A percentile compares a stretch with the other conserved stretches of the same genome.
Conservation (phyloP, 495 filamentous ascomycete genomes). For the Aspergillus panamensis region DNA sequence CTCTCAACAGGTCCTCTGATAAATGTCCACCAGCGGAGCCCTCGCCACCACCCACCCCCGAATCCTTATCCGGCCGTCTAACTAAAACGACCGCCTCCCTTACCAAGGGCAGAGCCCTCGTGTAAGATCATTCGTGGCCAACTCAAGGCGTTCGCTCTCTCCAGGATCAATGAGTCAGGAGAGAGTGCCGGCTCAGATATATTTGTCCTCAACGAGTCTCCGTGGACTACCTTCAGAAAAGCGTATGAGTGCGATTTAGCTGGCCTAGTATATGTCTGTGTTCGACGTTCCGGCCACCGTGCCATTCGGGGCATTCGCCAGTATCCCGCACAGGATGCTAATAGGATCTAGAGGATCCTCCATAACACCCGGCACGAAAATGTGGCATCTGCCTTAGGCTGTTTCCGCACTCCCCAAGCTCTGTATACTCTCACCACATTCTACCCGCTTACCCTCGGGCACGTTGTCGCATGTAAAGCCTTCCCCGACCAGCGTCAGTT, state of each 20-base stretch:
- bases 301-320: constrained; percentile 12
- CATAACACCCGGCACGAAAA: constrained; percentile 12
- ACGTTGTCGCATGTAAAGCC: constrained; percentile 20
- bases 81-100: too few relatives aligned
- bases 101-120: too few relatives aligned
- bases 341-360: constrained; percentile 13
- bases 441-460: constrained; percentile 11
- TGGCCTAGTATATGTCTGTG: constrained; percentile 15
- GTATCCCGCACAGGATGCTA: constrained; percentile 10
- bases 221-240: constrained; percentile 17
- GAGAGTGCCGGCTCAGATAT: constrained; percentile 3
- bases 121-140: not conserved
- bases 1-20: too few relatives aligned
- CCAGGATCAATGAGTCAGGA: constrained; percentile 8
- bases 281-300: constrained; percentile 5
- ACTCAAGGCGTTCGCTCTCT: constrained; percentile 7
- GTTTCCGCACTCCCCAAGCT: constrained; percentile 10
- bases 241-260: constrained; percentile 22
- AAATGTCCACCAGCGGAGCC: too few relatives aligned
- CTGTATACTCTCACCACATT: too few relatives aligned
- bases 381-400: constrained; percentile 14
- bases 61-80: too few relatives aligned
- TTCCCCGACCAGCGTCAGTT: constrained; percentile 18
- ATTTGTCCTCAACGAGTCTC: constrained; percentile 11
- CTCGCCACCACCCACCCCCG: too few relatives aligned